Percentiles rank a stretch among this genome's conserved stretches.
phyloP scores from a whole-genome alignment of 2,329 filamentous ascomycete genomes.

The Paraphaeosphaeria minitans region DNA sequence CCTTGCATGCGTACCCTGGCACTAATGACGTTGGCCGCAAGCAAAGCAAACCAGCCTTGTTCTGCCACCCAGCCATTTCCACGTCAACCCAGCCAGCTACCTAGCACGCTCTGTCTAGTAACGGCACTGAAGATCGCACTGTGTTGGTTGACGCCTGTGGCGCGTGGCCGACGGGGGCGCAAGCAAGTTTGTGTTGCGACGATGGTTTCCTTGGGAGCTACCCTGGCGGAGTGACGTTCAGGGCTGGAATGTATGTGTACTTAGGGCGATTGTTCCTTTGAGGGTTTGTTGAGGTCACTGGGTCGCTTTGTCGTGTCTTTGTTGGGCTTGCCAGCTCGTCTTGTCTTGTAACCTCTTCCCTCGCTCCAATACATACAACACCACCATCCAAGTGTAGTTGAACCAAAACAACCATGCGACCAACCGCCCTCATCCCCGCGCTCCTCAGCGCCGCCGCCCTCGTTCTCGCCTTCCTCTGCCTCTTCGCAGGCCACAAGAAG shows the following conservation, averaged over 20 bases:
- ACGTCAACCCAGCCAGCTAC: constrained; percentile 10
- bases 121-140: constrained; percentile 6
- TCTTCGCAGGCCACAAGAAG: constrained; percentile 65
- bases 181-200: constrained; percentile 17
- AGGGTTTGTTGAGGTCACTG: not conserved
- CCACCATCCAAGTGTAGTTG: not conserved
- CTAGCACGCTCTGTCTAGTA: constrained; percentile 2
- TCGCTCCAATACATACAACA: not conserved
- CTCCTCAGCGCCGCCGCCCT: constrained; percentile 60
- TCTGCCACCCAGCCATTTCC: constrained; percentile 7
- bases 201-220: constrained; percentile 1
- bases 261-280: constrained; percentile 1
- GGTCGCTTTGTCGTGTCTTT: not conserved
- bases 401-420: constrained; percentile 47
- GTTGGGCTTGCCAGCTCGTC: not conserved
- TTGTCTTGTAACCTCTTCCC: not conserved
- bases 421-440: constrained; percentile 56
- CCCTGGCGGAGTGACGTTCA: constrained; percentile 33
- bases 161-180: constrained; percentile 19
- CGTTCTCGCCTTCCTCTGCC: constrained; percentile 63
- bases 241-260: constrained; percentile 17
- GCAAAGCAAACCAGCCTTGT: constrained; percentile 1
- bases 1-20: constrained; percentile 4
- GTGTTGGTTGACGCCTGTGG: not conserved
- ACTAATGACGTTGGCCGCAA: constrained; percentile 13